Percentiles rank a stretch among this genome's conserved stretches.
These are phyloP conservation scores for Ophiostoma piceae DNA, from an alignment of 2,329 filamentous ascomycete genomes.

Conservation along the genomic window DNA sequence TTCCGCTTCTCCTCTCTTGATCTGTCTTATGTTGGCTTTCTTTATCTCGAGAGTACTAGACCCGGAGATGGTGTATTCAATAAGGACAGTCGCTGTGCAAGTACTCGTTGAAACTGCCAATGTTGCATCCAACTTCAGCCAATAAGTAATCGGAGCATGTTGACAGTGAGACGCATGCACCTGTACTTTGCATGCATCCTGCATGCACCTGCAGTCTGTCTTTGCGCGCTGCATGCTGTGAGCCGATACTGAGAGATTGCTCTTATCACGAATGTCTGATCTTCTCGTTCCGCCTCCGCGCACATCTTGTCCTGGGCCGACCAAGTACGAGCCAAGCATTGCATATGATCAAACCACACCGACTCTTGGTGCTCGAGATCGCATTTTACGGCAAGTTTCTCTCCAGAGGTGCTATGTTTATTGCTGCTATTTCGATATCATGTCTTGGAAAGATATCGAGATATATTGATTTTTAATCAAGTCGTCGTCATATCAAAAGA, in stretches of 20 bases:
- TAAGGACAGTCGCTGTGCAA: neutral
- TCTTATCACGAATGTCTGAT: neutral
- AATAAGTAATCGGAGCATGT: neutral
- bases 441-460: neutral
- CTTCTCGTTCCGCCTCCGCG: neutral
- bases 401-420: neutral
- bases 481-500: neutral
- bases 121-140: neutral
- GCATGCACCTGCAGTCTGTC: neutral
- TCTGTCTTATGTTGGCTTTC: neutral
- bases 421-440: neutral
- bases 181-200: neutral
- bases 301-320: neutral
- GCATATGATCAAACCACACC: neutral
- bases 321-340: neutral
- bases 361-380: neutral
- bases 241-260: neutral
- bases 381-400: neutral
- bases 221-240: neutral
- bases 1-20: neutral
- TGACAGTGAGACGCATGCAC: slow-evolving; percentile 3
- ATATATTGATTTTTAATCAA: neutral
- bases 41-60: neutral
- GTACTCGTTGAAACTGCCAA: neutral
- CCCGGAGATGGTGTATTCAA: neutral